phyloP scores from a whole-genome alignment of 768 basidiomycete species.

The Floccularia luteovirens region DNA sequence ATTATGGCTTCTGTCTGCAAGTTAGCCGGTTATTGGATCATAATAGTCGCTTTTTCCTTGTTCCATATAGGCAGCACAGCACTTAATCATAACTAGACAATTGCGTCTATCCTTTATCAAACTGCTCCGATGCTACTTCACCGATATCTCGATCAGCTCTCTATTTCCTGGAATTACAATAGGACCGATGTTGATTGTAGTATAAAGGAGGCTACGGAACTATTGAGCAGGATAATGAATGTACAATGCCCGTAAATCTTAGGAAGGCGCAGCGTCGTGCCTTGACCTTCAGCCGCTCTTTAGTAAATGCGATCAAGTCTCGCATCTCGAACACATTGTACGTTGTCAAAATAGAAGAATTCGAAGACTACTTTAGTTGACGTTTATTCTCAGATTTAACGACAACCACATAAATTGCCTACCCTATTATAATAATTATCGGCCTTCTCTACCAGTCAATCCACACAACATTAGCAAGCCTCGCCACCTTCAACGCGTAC shows the following conservation, averaged over 20 bases:
- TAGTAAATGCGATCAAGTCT: conserved; percentile 38
- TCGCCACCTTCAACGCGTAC: conserved; percentile 24
- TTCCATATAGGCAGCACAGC: too few species aligned
- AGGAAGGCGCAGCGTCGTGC: conserved; percentile 40
- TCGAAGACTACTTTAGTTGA: neutral
- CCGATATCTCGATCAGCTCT: conserved; percentile 10
- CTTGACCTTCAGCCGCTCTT: conserved; percentile 40
- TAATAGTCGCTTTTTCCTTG: too few species aligned
- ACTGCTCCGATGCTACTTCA: conserved; percentile 5
- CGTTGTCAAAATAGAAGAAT: conserved; percentile 5
- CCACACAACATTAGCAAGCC: conserved; percentile 27
- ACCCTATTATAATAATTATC: conserved; percentile 6
- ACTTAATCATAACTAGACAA: conserved; percentile 3
- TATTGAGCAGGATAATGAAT: neutral
- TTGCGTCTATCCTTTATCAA: conserved; percentile 5
- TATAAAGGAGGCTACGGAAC: neutral
- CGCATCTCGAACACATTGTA: conserved; percentile 18
- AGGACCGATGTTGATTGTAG: neutral
- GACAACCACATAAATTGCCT: conserved; percentile 9
- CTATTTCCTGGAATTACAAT: conserved; percentile 8
- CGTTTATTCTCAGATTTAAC: conserved; percentile 7
- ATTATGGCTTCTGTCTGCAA: too few species aligned
- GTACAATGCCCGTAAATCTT: conserved; percentile 24
- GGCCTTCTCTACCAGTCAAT: conserved; percentile 8
- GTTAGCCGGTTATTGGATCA: too few species aligned